Conservation (phyloP, 2,329 filamentous ascomycete genomes). For the Camptophora hylomeconis region DNA sequence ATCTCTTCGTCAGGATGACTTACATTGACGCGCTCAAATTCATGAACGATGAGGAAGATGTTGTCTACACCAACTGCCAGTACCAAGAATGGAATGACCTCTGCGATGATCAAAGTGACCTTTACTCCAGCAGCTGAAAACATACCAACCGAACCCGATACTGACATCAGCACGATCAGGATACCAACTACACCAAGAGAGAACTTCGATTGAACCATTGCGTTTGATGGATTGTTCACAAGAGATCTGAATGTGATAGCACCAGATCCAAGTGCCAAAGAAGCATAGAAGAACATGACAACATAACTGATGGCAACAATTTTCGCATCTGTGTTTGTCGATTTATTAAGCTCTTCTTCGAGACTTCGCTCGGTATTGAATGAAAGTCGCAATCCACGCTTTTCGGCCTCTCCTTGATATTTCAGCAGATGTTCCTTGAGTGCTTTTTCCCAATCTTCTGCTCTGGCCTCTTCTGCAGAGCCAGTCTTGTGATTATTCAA, state of each 20-base stretch:
- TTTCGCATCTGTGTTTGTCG: conserved; percentile 93
- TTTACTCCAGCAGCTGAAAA: conserved; percentile 89
- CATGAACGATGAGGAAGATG: conserved; percentile 96
- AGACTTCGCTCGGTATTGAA: conserved; percentile 94
- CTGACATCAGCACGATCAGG: conserved; percentile 92
- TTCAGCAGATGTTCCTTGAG: conserved; percentile 61
- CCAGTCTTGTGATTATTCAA: conserved; percentile 74
- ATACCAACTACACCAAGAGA: conserved; percentile 90
- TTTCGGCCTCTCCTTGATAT: conserved; percentile 66
- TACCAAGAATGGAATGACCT: conserved; percentile 96
- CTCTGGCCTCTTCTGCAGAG: conserved; percentile 53
- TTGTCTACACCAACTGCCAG: conserved; percentile 96
- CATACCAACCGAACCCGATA: conserved; percentile 83
- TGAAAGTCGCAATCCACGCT: conserved; percentile 71
- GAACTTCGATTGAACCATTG: conserved; percentile 92
- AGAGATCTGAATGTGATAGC: conserved; percentile 66
- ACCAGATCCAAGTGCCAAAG: conserved; percentile 78
- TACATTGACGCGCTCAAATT: conserved; percentile 88
- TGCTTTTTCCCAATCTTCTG: conserved; percentile 80
- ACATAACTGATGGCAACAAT: conserved; percentile 95
- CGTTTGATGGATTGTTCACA: conserved; percentile 66
- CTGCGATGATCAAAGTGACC: conserved; percentile 92
- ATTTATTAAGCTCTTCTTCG: conserved; percentile 93
- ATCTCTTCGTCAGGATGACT: conserved; percentile 83
- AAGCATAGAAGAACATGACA: conserved; percentile 97